phyloP scores from a whole-genome alignment of 805 yeast genomes.

The Candida vartiovaarae region DNA sequence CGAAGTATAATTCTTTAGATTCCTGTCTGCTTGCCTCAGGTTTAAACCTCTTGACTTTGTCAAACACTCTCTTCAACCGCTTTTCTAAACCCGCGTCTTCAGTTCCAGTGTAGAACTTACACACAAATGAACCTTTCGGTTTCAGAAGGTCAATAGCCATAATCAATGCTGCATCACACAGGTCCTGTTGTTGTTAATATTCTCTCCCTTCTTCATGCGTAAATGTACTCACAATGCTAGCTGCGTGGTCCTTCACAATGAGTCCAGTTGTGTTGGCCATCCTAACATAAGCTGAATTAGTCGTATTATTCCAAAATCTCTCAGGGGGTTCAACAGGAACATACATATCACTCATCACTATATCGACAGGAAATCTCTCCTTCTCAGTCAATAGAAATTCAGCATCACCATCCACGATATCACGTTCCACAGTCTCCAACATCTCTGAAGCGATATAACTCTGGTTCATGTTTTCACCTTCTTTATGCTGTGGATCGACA shows the following conservation, averaged over 20 bases:
- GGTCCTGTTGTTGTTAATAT: slow-evolving; percentile 37
- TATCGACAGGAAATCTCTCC: slow-evolving; percentile 42
- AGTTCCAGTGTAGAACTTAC: slow-evolving; percentile 80
- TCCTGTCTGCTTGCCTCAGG: slow-evolving; percentile 77
- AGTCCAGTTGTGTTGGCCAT: slow-evolving; percentile 89
- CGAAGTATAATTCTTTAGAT: slow-evolving; percentile 77
- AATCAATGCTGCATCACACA: slow-evolving; percentile 86
- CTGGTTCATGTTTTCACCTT: slow-evolving; percentile 15
- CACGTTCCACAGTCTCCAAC: slow-evolving; percentile 9
- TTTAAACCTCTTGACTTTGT: slow-evolving; percentile 59
- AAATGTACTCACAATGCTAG: slow-evolving; percentile 55
- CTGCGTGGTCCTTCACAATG: slow-evolving; percentile 70
- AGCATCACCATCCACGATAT: slow-evolving; percentile 5
- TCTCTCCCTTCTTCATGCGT: background rate
- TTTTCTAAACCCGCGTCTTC: slow-evolving; percentile 64
- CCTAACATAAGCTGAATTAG: slow-evolving; percentile 81
- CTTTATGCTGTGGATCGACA: slow-evolving; percentile 4
- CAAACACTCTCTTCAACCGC: slow-evolving; percentile 52
- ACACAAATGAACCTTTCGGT: slow-evolving; percentile 66
- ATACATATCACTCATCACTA: slow-evolving; percentile 78
- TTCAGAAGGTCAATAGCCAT: slow-evolving; percentile 65
- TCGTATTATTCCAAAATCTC: slow-evolving; percentile 52
- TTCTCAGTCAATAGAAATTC: slow-evolving; percentile 1
- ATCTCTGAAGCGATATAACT: slow-evolving; percentile 26
- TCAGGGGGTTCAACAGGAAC: slow-evolving; percentile 49